A percentile compares a stretch with the other conserved stretches of the same genome.
phyloP scores from a whole-genome alignment of 257 asterid genomes.

The Fraxinus americana region DNA sequence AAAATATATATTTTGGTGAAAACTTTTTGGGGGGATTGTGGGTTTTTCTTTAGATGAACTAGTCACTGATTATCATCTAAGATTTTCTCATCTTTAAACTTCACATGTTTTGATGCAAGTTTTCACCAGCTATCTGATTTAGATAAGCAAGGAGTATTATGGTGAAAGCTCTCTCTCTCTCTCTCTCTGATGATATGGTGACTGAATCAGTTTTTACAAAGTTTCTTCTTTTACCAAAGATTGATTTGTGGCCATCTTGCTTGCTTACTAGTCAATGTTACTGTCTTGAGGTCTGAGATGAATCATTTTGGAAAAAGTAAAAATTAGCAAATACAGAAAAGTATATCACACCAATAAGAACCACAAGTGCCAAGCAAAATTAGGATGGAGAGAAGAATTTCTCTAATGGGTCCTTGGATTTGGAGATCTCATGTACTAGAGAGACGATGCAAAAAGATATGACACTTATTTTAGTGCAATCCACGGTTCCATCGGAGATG shows the following conservation, averaged over 20 bases:
- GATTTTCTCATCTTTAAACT: not conserved
- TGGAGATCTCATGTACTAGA: no score
- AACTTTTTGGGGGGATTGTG: slow-evolving; percentile 18
- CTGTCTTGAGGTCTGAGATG: not conserved
- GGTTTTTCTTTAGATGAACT: slow-evolving; percentile 27
- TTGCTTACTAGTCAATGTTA: not conserved
- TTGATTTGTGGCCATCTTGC: not conserved
- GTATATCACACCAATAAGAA: not conserved
- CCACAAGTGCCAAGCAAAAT: no score
- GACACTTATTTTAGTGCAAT: no score
- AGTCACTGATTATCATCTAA: slow-evolving; percentile 9
- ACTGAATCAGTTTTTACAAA: not conserved
- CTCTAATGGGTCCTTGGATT: no score
- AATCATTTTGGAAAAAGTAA: not conserved
- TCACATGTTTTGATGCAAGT: not conserved
- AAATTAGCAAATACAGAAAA: not conserved
- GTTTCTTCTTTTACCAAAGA: not conserved
- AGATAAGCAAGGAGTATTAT: not conserved
- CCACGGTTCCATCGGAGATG: no score
- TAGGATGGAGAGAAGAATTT: no score
- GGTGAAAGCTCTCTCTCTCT: not conserved
- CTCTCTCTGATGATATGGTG: not conserved
- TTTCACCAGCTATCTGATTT: not conserved
- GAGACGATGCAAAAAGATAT: no score
- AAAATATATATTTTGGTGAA: slow-evolving; percentile 37